Conservation (phyloP, 352 stramenopile genomes). For the Pythium aquatile region DNA sequence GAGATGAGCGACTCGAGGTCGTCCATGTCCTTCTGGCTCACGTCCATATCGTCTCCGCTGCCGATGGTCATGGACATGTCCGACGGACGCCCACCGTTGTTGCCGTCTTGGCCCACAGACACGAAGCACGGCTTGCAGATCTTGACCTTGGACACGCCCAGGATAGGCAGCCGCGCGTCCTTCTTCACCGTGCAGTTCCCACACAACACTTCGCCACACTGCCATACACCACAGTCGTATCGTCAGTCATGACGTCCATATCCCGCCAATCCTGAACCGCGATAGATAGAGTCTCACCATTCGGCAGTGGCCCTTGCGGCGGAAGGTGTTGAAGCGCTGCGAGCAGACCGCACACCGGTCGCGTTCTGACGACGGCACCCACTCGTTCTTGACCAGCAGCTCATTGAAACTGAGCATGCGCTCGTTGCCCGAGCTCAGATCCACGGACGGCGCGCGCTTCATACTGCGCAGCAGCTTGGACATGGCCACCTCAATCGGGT, state of each 20-base stretch:
- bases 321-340: constrained; percentile 15
- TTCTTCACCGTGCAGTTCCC: constrained; percentile 21
- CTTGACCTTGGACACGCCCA: constrained; percentile 21
- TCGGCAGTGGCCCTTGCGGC: constrained; percentile 23
- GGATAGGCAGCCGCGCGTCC: constrained; percentile 5
- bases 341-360: constrained; percentile 14
- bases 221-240: not conserved
- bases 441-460: not conserved
- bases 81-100: not conserved
- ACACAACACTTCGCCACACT: constrained; percentile 25
- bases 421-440: not conserved
- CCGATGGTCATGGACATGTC: constrained; percentile 10
- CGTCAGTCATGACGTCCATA: not conserved
- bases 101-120: not conserved
- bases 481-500: not conserved
- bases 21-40: constrained; percentile 21
- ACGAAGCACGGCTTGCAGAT: constrained; percentile 20
- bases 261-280: too few relatives aligned
- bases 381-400: constrained; percentile 21
- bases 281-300: constrained; percentile 11
- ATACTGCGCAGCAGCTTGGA: not conserved
- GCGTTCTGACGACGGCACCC: constrained; percentile 15
- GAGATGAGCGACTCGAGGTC: constrained; percentile 25
- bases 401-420: constrained; percentile 19
- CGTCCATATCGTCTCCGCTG: constrained; percentile 7